phyloP scores from a whole-genome alignment of 1,284 basidiomycete genomes.

The Sporisorium scitamineum region DNA sequence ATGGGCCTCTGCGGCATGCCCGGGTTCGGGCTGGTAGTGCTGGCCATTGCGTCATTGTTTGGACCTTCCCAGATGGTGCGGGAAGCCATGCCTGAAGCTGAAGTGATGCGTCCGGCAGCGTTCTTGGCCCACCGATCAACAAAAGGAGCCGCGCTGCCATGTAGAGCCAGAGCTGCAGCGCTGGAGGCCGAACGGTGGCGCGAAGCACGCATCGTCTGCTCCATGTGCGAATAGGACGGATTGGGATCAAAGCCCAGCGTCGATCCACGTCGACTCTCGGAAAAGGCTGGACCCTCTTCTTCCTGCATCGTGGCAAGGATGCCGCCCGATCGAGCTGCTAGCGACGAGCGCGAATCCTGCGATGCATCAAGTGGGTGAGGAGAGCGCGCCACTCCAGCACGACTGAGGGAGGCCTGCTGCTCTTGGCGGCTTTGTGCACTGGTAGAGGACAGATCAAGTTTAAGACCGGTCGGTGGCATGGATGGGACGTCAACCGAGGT shows the following conservation, averaged over 20 bases:
- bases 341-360: constrained; percentile 26
- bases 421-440: constrained; percentile 25
- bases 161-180: constrained; percentile 52
- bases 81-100: constrained; percentile 14
- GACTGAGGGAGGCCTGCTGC: constrained; percentile 35
- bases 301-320: constrained; percentile 50
- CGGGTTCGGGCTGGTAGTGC: background rate
- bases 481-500: constrained; percentile 35
- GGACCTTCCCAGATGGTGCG: constrained; percentile 37
- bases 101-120: constrained; percentile 27
- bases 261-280: constrained; percentile 23
- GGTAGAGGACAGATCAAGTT: constrained; percentile 27
- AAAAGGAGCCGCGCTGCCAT: constrained; percentile 27
- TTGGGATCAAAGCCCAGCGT: constrained; percentile 27
- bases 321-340: constrained; percentile 30
- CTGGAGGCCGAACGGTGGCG: constrained; percentile 56
- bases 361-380: constrained; percentile 37
- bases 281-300: constrained; percentile 26
- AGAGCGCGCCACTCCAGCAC: constrained; percentile 37
- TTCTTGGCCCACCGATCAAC: constrained; percentile 41
- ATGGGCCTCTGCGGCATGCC: constrained; percentile 24
- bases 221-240: constrained; percentile 22
- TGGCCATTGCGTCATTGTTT: constrained; percentile 12
- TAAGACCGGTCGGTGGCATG: constrained; percentile 21
- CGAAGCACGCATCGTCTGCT: constrained; percentile 38